Conservation (phyloP, 2,329 filamentous ascomycete species). For the Thelonectria blattea region DNA sequence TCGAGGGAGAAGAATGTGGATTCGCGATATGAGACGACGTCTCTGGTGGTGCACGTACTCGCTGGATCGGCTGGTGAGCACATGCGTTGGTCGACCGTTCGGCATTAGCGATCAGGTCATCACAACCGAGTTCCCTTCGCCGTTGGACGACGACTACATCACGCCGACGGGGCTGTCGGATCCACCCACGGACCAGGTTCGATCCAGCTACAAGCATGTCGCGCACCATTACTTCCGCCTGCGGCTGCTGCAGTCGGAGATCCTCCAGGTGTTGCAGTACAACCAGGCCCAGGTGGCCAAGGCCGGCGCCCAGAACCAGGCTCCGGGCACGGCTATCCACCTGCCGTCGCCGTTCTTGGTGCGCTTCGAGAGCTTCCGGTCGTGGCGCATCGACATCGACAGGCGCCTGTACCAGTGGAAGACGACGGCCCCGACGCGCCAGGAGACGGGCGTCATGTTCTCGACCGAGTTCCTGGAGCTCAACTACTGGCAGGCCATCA, state of each 20-base stretch:
- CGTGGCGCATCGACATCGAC: constrained; percentile 89
- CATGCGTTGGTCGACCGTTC: constrained; percentile 90
- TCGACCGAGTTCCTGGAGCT: constrained; percentile 89
- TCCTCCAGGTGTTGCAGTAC: constrained; percentile 90
- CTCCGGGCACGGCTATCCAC: constrained; percentile 77
- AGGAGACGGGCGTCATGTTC: constrained; percentile 86
- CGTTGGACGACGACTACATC: constrained; percentile 87
- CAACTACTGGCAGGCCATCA: constrained; percentile 97
- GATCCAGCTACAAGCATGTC: constrained; percentile 87
- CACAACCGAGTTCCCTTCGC: constrained; percentile 90
- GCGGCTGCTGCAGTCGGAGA: constrained; percentile 89
- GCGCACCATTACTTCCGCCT: constrained; percentile 92
- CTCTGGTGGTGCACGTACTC: constrained; percentile 99
- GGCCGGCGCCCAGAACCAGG: constrained; percentile 67
- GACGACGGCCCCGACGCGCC: constrained; percentile 75
- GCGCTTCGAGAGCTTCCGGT: constrained; percentile 82
- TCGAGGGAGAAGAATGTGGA: constrained; percentile 78
- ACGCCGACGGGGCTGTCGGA: constrained; percentile 76
- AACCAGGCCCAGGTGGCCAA: constrained; percentile 85
- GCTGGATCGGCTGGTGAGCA: constrained; percentile 91
- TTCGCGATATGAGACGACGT: constrained; percentile 82
- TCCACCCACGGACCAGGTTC: constrained; percentile 60
- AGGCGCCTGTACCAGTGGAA: constrained; percentile 86
- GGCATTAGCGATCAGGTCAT: constrained; percentile 96
- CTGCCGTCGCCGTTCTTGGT: constrained; percentile 85